A percentile compares a stretch with the other conserved stretches of the same genome.
Conservation (phyloP, 257 asterid species). For the Haberlea rhodopensis region DNA sequence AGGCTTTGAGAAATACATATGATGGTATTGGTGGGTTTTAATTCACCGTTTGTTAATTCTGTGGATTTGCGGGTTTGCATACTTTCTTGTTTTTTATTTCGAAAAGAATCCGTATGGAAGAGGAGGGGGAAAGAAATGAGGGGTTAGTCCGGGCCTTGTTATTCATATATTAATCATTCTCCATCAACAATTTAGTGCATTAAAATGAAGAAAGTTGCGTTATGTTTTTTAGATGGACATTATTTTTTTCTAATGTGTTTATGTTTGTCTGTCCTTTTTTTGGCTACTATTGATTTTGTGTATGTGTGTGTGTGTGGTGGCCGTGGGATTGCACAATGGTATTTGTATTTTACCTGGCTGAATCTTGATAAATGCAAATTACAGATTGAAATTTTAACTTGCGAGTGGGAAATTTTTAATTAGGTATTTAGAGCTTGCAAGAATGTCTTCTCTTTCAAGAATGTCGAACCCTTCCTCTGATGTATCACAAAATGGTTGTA, state of each 20-base stretch:
- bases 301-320: background rate
- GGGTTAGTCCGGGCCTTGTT: background rate
- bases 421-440: conserved; percentile 22
- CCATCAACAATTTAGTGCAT: too few species aligned
- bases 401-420: background rate
- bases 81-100: too few species aligned
- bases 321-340: background rate
- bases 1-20: background rate
- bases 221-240: background rate
- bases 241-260: too few species aligned
- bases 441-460: conserved; percentile 39
- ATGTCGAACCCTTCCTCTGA: conserved; percentile 12
- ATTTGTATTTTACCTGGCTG: background rate
- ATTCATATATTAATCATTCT: background rate
- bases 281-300: background rate
- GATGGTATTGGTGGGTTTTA: background rate
- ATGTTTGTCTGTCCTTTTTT: background rate
- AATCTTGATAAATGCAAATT: conserved; percentile 26
- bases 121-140: background rate
- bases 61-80: background rate
- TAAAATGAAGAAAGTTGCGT: background rate
- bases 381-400: background rate
- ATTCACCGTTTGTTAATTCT: background rate
- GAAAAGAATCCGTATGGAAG: background rate
- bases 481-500: conserved; percentile 38